Evolutionary conservation across 768 basidiomycete genomes (phyloP).

Genomic region (Trichaptum fuscoviolaceum): DNA sequence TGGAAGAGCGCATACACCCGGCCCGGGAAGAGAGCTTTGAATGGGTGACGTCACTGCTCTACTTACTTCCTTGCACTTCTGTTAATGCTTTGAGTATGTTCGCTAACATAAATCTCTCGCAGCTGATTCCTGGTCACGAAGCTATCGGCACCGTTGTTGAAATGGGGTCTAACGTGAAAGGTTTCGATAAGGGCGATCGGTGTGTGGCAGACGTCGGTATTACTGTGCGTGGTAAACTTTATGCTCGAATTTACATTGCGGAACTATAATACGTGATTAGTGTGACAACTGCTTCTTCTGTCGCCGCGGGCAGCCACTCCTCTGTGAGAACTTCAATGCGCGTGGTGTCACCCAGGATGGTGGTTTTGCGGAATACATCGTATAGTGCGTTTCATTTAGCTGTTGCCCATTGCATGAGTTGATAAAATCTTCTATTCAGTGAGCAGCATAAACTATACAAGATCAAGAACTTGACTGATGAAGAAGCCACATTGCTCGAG

Average conservation of each 20-base stretch:
- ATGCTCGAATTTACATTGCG: neutral
- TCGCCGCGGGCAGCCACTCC: conserved; percentile 30
- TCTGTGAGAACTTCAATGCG: conserved; percentile 35
- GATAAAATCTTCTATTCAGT: conserved; percentile 5
- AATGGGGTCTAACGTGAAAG: conserved; percentile 75
- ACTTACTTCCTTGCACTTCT: neutral
- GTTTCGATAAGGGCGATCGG: conserved; percentile 72
- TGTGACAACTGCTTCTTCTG: conserved; percentile 37
- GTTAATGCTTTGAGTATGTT: neutral
- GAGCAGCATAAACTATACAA: conserved; percentile 33
- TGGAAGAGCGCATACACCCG: neutral
- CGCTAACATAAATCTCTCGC: neutral
- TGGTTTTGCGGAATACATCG: conserved; percentile 38
- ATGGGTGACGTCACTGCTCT: neutral
- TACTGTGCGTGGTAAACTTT: conserved; percentile 39
- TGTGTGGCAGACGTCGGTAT: conserved; percentile 78
- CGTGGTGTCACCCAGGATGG: conserved; percentile 33
- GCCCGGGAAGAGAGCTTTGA: neutral
- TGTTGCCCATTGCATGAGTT: neutral
- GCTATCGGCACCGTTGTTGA: conserved; percentile 68
- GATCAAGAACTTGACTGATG: conserved; percentile 36
- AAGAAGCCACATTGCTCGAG: conserved; percentile 37
- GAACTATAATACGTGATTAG: conserved; percentile 4
- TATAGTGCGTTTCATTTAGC: conserved; percentile 25
- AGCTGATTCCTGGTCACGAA: conserved; percentile 75